A percentile compares a stretch with the other conserved stretches of the same genome.
Conservation (phyloP, 2,329 filamentous ascomycete genomes). For the Ilyonectria mors-panacis region DNA sequence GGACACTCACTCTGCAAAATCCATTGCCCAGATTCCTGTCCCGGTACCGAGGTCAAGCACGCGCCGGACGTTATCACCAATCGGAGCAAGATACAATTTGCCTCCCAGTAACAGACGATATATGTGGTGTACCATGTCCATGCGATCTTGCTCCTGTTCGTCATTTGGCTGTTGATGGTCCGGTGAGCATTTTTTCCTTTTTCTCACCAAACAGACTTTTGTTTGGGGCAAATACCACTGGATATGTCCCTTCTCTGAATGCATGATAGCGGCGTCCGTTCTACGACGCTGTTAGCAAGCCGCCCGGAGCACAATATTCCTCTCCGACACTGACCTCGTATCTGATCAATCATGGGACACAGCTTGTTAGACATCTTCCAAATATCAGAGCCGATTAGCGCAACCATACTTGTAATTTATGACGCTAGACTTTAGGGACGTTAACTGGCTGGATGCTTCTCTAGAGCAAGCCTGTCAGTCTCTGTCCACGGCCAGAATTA, state of each 20-base stretch:
- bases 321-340: conserved; percentile 26
- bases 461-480: neutral
- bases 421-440: conserved; percentile 30
- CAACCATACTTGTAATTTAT: conserved; percentile 29
- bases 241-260: conserved; percentile 16
- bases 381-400: no score
- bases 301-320: neutral
- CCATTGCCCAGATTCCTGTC: conserved; percentile 12
- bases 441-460: conserved; percentile 25
- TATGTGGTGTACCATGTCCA: conserved; percentile 30
- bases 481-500: neutral
- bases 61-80: conserved; percentile 19
- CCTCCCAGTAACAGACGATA: conserved; percentile 21
- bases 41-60: conserved; percentile 27
- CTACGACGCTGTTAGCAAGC: conserved; percentile 6
- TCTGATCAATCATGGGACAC: conserved; percentile 3
- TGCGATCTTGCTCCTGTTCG: conserved; percentile 27
- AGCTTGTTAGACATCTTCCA: neutral
- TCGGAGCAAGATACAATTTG: conserved; percentile 18
- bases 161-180: conserved; percentile 23
- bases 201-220: neutral
- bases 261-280: conserved; percentile 33
- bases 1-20: conserved; percentile 28
- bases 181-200: neutral
- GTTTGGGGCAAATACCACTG: neutral